Evolutionary conservation across 140 eudicot species (phyloP).

Genomic region (Anethum foeniculum): DNA sequence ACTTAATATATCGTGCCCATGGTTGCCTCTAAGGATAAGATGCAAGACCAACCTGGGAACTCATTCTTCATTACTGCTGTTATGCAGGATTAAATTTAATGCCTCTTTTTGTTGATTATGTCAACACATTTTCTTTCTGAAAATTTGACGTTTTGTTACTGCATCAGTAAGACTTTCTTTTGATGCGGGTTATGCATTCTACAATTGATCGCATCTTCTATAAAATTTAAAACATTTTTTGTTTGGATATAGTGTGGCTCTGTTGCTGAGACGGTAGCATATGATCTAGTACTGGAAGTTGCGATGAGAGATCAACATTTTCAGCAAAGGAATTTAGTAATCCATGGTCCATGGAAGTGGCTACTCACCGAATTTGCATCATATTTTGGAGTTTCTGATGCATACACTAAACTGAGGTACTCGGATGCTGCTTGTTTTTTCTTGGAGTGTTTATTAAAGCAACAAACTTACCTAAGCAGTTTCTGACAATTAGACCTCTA

Average conservation of each 20-base stretch:
- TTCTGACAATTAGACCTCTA: slow-evolving; percentile 11
- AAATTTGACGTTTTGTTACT: neutral
- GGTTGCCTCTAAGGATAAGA: neutral
- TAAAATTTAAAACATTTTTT: slow-evolving; percentile 7
- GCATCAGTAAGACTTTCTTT: neutral
- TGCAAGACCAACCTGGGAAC: neutral
- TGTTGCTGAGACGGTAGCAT: slow-evolving; percentile 85
- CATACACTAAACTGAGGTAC: slow-evolving; percentile 77
- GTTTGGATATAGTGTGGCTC: slow-evolving; percentile 60
- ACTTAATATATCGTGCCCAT: neutral
- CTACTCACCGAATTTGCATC: slow-evolving; percentile 66
- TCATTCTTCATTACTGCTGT: neutral
- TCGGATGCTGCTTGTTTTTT: neutral
- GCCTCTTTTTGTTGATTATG: neutral
- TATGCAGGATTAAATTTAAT: neutral
- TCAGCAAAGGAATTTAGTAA: slow-evolving; percentile 55
- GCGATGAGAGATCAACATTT: slow-evolving; percentile 78
- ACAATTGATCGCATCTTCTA: slow-evolving; percentile 4
- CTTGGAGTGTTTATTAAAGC: neutral
- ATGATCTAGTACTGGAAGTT: slow-evolving; percentile 68
- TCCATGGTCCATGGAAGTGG: slow-evolving; percentile 89
- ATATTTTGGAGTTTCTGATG: slow-evolving; percentile 75
- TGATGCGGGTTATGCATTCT: neutral
- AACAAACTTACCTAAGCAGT: neutral
- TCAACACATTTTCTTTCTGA: no score